phyloP scores from a whole-genome alignment of 2,329 filamentous ascomycete species.

The Botrytis hyacinthi region DNA sequence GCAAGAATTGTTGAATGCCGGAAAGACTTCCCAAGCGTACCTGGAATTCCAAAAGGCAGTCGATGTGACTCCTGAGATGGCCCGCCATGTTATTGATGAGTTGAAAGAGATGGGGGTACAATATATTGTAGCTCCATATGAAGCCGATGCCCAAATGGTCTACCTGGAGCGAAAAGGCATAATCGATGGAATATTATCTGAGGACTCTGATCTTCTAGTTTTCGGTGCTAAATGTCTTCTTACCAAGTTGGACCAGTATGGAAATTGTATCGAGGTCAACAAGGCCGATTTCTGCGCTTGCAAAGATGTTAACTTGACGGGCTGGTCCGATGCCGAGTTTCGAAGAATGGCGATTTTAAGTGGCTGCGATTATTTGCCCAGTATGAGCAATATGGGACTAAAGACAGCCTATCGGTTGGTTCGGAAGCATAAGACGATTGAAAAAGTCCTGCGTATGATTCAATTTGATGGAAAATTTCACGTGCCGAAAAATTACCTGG shows the following conservation, averaged over 20 bases:
- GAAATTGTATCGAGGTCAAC: constrained; percentile 88
- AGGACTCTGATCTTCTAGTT: constrained; percentile 93
- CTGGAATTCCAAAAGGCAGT: constrained; percentile 91
- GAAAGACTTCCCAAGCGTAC: constrained; percentile 76
- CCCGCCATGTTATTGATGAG: constrained; percentile 84
- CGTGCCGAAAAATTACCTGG: constrained; percentile 77
- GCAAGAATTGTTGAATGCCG: constrained; percentile 75
- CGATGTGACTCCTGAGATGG: constrained; percentile 96
- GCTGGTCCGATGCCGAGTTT: constrained; percentile 91
- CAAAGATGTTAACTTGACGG: constrained; percentile 81
- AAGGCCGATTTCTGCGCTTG: constrained; percentile 85
- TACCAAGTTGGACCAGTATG: constrained; percentile 92
- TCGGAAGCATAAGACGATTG: constrained; percentile 83
- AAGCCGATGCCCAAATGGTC: constrained; percentile 94
- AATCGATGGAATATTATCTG: constrained; percentile 85
- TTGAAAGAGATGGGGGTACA: constrained; percentile 76
- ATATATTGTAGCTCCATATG: constrained; percentile 94
- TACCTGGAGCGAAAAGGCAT: constrained; percentile 86
- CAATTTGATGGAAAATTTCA: constrained; percentile 86
- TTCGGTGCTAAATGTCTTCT: constrained; percentile 89
- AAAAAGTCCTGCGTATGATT: constrained; percentile 76
- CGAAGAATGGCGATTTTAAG: constrained; percentile 94
- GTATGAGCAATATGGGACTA: constrained; percentile 80
- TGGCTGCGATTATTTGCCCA: constrained; percentile 91
- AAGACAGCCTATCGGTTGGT: constrained; percentile 92